Evolutionary conservation across 108 stramenopile species (phyloP).

Genomic region (Fragilariopsis cylindrus): DNA sequence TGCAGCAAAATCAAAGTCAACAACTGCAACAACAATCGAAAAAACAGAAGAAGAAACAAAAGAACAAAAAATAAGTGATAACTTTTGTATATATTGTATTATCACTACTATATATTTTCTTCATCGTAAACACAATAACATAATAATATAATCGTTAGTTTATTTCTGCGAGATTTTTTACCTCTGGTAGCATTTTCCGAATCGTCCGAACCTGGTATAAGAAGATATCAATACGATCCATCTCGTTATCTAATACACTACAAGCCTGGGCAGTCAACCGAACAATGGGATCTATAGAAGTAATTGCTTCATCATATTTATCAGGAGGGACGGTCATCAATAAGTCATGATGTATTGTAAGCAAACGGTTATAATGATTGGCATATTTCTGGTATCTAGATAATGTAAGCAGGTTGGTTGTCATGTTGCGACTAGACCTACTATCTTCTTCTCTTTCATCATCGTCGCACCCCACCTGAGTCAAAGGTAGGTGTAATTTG

Average conservation of each 20-base stretch:
- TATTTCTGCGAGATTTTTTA: too few relatives aligned
- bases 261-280: slow-evolving; percentile 26
- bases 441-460: slow-evolving; percentile 16
- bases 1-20: slow-evolving; percentile 19
- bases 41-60: slow-evolving; percentile 49
- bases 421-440: not conserved
- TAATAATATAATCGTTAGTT: too few relatives aligned
- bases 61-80: slow-evolving; percentile 34
- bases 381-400: slow-evolving; percentile 41
- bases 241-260: slow-evolving; percentile 7
- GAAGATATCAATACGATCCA: slow-evolving; percentile 15
- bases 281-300: slow-evolving; percentile 13
- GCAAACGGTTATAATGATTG: slow-evolving; percentile 51
- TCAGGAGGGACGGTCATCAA: slow-evolving; percentile 8
- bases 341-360: slow-evolving; percentile 48
- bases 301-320: not conserved
- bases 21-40: not conserved
- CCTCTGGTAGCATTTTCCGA: not conserved
- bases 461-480: not conserved
- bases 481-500: not conserved
- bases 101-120: too few relatives aligned
- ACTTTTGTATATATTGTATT: not conserved
- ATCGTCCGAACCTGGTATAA: slow-evolving; percentile 13
- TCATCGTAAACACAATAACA: too few relatives aligned
- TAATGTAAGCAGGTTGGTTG: not conserved